These are phyloP conservation scores for Aspergillus wentii DNA, from an alignment of 495 filamentous ascomycete species.

Conservation along the genomic window DNA sequence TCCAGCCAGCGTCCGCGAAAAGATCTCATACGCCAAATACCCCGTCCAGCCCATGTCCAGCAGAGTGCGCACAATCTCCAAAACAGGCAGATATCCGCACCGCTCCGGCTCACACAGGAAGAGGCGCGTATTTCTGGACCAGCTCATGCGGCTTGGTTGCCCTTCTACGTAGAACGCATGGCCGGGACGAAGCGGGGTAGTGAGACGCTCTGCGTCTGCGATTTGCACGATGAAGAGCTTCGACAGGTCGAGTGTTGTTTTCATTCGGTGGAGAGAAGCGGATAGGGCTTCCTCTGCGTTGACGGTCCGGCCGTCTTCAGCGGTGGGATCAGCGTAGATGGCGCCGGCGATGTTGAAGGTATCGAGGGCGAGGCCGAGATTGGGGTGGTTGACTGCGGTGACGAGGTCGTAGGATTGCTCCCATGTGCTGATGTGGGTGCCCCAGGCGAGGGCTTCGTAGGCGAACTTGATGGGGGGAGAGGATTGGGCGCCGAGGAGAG, in stretches of 20 bases:
- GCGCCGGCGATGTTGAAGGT: slow-evolving; percentile 64
- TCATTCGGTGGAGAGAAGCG: slow-evolving; percentile 18
- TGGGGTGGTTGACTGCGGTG: slow-evolving; percentile 49
- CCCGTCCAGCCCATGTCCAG: slow-evolving; percentile 55
- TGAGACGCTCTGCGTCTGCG: slow-evolving; percentile 58
- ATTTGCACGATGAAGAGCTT: slow-evolving; percentile 68
- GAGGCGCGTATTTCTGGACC: slow-evolving; percentile 63
- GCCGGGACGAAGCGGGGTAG: slow-evolving; percentile 40
- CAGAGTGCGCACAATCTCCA: slow-evolving; percentile 34
- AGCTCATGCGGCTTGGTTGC: slow-evolving; percentile 62
- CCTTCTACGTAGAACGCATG: slow-evolving; percentile 52
- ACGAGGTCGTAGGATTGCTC: slow-evolving; percentile 61
- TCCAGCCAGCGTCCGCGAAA: slow-evolving; percentile 53
- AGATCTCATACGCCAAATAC: slow-evolving; percentile 63
- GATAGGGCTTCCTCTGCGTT: slow-evolving; percentile 21
- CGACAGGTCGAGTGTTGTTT: slow-evolving; percentile 42
- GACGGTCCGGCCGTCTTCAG: slow-evolving; percentile 33
- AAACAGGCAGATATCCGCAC: slow-evolving; percentile 56
- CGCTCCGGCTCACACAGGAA: slow-evolving; percentile 58
- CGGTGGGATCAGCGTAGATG: slow-evolving; percentile 56
- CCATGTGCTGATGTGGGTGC: slow-evolving; percentile 59
- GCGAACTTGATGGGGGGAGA: slow-evolving; percentile 54
- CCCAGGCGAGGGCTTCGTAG: slow-evolving; percentile 64
- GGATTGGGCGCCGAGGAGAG: slow-evolving; percentile 47
- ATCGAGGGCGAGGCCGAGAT: slow-evolving; percentile 65